These are phyloP conservation scores for Crataegus laevigata DNA, from an alignment of 306 rosid genomes.

Conservation along the genomic window DNA sequence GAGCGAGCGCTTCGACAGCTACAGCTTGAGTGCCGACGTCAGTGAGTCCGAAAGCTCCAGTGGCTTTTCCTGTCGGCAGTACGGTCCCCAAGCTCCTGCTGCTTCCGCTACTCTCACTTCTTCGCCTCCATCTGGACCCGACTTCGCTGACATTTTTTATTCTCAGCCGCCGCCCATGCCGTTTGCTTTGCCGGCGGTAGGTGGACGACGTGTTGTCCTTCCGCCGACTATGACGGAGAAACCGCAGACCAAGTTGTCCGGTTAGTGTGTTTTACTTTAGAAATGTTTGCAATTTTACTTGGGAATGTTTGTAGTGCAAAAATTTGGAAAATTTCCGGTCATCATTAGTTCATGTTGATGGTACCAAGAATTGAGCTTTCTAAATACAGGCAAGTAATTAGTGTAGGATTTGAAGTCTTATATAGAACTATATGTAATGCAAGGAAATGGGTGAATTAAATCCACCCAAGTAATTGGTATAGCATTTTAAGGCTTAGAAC, in stretches of 20 bases:
- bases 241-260: conserved; percentile 16
- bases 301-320: neutral
- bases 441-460: neutral
- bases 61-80: conserved; percentile 8
- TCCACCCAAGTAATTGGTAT: neutral
- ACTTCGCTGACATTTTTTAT: neutral
- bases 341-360: neutral
- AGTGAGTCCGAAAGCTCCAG: conserved; percentile 36
- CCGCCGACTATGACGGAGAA: neutral
- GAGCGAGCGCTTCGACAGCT: conserved; percentile 27
- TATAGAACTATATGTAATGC: neutral
- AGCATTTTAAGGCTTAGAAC: neutral
- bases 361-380: neutral
- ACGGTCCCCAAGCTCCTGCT: conserved; percentile 4
- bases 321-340: neutral
- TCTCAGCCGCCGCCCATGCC: neutral
- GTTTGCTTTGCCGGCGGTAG: conserved; percentile 1
- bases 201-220: conserved; percentile 13
- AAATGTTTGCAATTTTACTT: neutral
- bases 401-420: neutral
- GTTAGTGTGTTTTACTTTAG: conserved; percentile 16
- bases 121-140: conserved; percentile 7
- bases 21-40: conserved; percentile 35
- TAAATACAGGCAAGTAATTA: neutral
- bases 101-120: conserved; percentile 21